A percentile compares a stretch with the other conserved stretches of the same genome.
Conservation (phyloP, 345 rosid species). For the Salix brachista region DNA sequence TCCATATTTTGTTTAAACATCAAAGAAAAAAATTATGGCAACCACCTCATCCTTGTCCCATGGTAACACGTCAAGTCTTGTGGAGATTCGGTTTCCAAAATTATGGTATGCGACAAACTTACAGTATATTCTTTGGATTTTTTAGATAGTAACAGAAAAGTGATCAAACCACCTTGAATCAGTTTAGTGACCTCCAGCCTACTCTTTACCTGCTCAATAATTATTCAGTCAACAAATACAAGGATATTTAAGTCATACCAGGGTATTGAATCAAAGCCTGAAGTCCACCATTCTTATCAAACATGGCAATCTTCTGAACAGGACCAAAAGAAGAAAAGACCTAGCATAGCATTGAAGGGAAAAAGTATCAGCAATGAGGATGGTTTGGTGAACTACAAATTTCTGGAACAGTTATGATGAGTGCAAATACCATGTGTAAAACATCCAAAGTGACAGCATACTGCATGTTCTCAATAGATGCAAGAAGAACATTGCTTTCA, state of each 20-base stretch:
- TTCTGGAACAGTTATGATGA: not conserved
- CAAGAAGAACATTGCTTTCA: conserved; percentile 97
- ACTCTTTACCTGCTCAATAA: not conserved
- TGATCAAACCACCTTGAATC: not conserved
- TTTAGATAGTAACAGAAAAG: not conserved
- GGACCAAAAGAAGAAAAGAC: conserved; percentile 92
- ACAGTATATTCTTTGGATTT: not conserved
- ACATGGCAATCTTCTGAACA: conserved; percentile 98
- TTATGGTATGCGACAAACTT: not conserved
- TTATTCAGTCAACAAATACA: not conserved
- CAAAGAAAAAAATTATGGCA: not conserved
- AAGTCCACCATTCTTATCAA: conserved; percentile 92
- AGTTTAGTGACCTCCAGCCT: not conserved
- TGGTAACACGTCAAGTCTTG: not conserved
- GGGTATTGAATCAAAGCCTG: conserved; percentile 87
- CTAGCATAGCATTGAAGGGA: conserved; percentile 28
- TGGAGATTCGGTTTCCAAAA: not conserved
- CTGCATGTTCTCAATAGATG: conserved; percentile 99
- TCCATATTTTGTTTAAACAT: not conserved
- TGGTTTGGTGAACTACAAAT: not conserved
- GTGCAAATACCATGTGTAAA: conserved; percentile 66
- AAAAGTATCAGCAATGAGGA: conserved; percentile 1
- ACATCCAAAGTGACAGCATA: conserved; percentile 97
- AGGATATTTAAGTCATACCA: conserved; percentile 38
- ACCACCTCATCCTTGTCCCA: not conserved